Conservation (phyloP, 805 yeast species). For the Starmera dryadoides region DNA sequence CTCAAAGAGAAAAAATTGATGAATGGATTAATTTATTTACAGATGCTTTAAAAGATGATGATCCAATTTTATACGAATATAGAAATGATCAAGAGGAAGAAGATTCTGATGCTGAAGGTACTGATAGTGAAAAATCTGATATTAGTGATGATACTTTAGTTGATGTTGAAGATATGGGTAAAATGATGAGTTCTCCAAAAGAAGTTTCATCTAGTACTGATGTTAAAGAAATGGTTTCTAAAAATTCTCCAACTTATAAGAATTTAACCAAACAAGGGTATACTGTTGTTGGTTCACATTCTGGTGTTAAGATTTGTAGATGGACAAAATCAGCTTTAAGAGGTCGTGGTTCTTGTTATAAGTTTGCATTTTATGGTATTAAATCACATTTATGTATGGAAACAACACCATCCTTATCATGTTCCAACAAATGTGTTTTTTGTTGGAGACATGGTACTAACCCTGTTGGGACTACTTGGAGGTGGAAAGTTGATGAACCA, state of each 20-base stretch:
- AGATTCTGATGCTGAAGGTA: slow-evolving; percentile 28
- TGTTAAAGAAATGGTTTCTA: slow-evolving; percentile 80
- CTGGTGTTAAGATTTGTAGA: slow-evolving; percentile 91
- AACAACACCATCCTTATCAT: slow-evolving; percentile 87
- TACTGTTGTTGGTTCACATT: slow-evolving; percentile 87
- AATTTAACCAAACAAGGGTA: slow-evolving; percentile 90
- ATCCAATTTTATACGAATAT: slow-evolving; percentile 55
- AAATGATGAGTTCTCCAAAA: slow-evolving; percentile 15
- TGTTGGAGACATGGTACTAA: slow-evolving; percentile 98
- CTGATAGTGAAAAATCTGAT: slow-evolving; percentile 14
- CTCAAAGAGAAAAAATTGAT: slow-evolving; percentile 51
- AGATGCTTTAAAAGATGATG: slow-evolving; percentile 59
- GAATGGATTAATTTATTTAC: slow-evolving; percentile 64
- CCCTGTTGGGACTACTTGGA: slow-evolving; percentile 93
- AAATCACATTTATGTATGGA: slow-evolving; percentile 92
- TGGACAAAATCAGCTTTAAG: slow-evolving; percentile 95
- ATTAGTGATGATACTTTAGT: slow-evolving; percentile 40
- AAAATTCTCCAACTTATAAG: slow-evolving; percentile 81
- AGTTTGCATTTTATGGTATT: slow-evolving; percentile 87
- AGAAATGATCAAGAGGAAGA: slow-evolving; percentile 45
- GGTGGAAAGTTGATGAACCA: slow-evolving; percentile 93
- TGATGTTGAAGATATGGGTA: slow-evolving; percentile 89
- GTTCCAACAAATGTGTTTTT: slow-evolving; percentile 92
- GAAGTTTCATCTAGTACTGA: slow-evolving; percentile 9
- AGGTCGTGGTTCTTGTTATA: slow-evolving; percentile 92